Evolutionary conservation across 2,329 filamentous ascomycete genomes (phyloP).

Genomic region (Coleophoma cylindrospora): DNA sequence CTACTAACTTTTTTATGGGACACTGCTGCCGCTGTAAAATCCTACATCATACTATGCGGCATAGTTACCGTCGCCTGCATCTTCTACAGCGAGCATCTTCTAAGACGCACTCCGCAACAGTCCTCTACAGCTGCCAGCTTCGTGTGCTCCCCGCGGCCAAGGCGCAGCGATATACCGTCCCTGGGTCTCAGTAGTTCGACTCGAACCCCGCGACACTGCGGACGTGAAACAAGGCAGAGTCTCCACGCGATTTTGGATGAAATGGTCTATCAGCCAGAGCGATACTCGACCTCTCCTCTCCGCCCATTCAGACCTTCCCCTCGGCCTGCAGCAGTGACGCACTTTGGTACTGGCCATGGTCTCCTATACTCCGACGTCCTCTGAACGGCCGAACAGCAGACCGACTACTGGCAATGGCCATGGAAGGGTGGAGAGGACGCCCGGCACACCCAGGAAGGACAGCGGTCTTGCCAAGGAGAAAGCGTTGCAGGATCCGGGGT

Average conservation of each 20-base stretch:
- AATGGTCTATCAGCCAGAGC: constrained; percentile 20
- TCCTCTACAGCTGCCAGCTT: constrained; percentile 1
- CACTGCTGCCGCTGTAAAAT: constrained; percentile 3
- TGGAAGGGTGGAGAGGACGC: constrained; percentile 32
- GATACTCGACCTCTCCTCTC: constrained; percentile 18
- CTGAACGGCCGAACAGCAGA: constrained; percentile 32
- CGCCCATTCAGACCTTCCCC: constrained; percentile 12
- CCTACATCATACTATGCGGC: no score
- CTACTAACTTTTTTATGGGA: constrained; percentile 2
- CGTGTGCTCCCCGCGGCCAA: constrained; percentile 11
- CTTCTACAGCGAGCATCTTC: no score
- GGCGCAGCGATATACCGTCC: constrained; percentile 18
- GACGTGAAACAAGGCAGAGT: constrained; percentile 19
- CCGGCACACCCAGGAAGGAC: constrained; percentile 48
- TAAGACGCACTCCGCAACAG: no score
- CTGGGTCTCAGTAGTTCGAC: constrained; percentile 18
- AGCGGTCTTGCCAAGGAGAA: constrained; percentile 42
- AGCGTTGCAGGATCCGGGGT: constrained; percentile 67
- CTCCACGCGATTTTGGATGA: constrained; percentile 23
- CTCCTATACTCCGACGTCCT: constrained; percentile 23
- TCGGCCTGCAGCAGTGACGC: constrained; percentile 7
- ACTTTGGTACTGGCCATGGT: constrained; percentile 22
- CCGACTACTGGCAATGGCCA: constrained; percentile 19
- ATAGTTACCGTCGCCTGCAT: no score
- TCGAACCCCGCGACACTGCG: constrained; percentile 20